Evolutionary conservation across 2,329 filamentous ascomycete genomes (phyloP).

Genomic region (Colletotrichum sp.): DNA sequence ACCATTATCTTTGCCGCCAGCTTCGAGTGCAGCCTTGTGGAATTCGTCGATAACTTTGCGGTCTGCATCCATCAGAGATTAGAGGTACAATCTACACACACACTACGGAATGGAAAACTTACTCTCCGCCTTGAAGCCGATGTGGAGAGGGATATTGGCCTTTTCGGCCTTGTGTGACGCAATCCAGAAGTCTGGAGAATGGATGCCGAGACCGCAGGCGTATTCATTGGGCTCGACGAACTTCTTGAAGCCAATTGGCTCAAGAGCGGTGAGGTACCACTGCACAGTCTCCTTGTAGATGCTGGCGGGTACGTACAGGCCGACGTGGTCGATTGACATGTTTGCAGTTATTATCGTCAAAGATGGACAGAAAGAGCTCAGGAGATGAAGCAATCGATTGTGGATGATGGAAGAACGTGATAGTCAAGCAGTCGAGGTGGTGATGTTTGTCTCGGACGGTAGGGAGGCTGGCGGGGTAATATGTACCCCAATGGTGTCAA

Average conservation of each 20-base stretch:
- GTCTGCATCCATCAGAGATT: constrained; percentile 29
- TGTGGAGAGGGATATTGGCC: constrained; percentile 27
- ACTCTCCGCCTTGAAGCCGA: constrained; percentile 37
- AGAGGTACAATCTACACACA: rapidly evolving
- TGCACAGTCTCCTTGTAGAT: constrained; percentile 31
- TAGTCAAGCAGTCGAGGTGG: neutral
- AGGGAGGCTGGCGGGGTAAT: constrained; percentile 1
- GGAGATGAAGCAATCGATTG: neutral
- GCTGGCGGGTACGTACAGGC: constrained; percentile 31
- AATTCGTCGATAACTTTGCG: constrained; percentile 48
- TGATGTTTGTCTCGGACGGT: neutral
- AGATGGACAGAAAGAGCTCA: neutral
- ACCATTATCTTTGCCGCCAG: constrained; percentile 54
- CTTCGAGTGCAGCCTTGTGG: constrained; percentile 42
- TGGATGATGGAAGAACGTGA: neutral
- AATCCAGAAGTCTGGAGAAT: constrained; percentile 36
- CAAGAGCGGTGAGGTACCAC: constrained; percentile 39
- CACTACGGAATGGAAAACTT: neutral
- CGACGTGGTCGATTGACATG: constrained; percentile 41
- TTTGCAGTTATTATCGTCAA: neutral
- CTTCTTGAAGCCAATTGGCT: constrained; percentile 39
- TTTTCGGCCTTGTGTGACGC: constrained; percentile 10
- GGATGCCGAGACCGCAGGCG: constrained; percentile 35
- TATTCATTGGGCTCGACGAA: constrained; percentile 29
- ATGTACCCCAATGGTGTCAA: neutral